Evolutionary conservation across 2,329 filamentous ascomycete genomes (phyloP).

Genomic region (Waltergamsia citrina): DNA sequence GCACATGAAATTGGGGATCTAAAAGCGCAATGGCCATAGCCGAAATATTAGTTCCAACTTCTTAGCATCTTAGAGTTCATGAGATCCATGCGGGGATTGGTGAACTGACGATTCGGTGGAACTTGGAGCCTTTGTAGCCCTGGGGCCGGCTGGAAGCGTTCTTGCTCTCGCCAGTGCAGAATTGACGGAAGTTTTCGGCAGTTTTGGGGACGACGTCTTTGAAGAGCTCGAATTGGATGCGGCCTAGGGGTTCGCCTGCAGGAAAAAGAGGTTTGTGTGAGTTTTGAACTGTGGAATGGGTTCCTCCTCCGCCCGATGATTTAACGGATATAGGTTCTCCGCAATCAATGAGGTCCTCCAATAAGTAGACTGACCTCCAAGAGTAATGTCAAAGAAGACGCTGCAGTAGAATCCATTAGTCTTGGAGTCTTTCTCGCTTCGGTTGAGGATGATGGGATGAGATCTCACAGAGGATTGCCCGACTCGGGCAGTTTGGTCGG

Average conservation of each 20-base stretch:
- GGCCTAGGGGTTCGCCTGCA: conserved; percentile 82
- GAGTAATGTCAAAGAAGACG: conserved; percentile 70
- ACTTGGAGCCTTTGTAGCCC: conserved; percentile 91
- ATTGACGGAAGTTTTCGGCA: conserved; percentile 93
- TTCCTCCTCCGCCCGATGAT: no score
- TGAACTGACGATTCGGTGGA: conserved; percentile 75
- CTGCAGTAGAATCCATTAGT: conserved; percentile 15
- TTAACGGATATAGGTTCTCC: conserved; percentile 1
- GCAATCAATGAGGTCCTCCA: conserved; percentile 3
- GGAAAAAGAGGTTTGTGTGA: neutral
- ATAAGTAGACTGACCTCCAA: conserved; percentile 59
- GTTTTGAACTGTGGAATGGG: no score
- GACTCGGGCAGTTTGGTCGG: conserved; percentile 35
- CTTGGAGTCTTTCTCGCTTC: neutral
- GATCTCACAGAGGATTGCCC: conserved; percentile 38
- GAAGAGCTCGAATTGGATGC: conserved; percentile 87
- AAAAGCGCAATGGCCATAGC: neutral
- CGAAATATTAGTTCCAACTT: neutral
- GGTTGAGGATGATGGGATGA: conserved; percentile 6
- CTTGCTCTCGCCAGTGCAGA: conserved; percentile 90
- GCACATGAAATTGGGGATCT: conserved; percentile 97
- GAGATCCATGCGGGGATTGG: neutral
- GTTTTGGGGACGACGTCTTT: conserved; percentile 76
- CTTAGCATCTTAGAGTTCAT: no score
- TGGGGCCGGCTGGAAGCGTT: conserved; percentile 67